Conservation (phyloP, 2,329 filamentous ascomycete species). For the Curvularia hawaiiensis region DNA sequence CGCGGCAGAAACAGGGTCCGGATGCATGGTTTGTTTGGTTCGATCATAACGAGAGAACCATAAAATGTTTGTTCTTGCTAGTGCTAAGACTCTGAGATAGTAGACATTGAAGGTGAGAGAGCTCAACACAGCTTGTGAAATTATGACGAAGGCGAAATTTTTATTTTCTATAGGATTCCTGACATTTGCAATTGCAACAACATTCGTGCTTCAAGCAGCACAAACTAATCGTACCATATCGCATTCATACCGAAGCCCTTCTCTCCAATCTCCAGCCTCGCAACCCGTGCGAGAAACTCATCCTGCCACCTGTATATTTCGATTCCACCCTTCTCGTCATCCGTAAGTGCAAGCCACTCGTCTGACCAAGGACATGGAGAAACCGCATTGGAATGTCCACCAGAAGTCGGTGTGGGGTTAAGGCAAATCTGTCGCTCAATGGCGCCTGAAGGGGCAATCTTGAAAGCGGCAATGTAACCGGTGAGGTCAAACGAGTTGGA, state of each 20-base stretch:
- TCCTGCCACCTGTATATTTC: slow-evolving; percentile 89
- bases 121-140: background rate
- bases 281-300: slow-evolving; percentile 78
- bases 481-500: slow-evolving; percentile 76
- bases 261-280: slow-evolving; percentile 76
- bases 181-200: background rate
- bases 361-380: slow-evolving; percentile 81
- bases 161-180: background rate
- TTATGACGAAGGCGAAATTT: background rate
- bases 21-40: background rate
- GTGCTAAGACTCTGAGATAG: background rate
- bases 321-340: slow-evolving; percentile 85
- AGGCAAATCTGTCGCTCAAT: slow-evolving; percentile 80
- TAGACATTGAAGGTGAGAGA: background rate
- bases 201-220: background rate
- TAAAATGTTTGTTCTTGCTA: background rate
- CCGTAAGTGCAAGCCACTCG: slow-evolving; percentile 88
- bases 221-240: slow-evolving; percentile 81
- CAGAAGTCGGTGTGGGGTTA: slow-evolving; percentile 84
- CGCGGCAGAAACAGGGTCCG: background rate
- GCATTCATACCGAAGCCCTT: slow-evolving; percentile 96
- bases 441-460: slow-evolving; percentile 68
- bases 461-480: slow-evolving; percentile 83
- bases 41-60: background rate
- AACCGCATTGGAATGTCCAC: slow-evolving; percentile 89